phyloP scores from a whole-genome alignment of 306 rosid genomes.

The Citrullus amarus region DNA sequence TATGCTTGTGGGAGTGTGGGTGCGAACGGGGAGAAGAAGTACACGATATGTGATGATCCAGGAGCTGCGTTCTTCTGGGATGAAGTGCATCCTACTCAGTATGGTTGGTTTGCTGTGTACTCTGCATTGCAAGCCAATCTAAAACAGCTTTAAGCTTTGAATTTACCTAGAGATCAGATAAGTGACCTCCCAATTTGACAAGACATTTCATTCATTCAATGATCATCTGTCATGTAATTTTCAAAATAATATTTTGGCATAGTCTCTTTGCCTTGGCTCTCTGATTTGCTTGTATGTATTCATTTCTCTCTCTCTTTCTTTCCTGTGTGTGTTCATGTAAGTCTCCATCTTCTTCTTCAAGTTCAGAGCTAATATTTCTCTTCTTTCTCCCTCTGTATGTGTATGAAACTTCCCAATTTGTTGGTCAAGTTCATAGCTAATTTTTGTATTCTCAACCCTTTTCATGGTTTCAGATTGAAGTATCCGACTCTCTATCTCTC shows the following conservation, averaged over 20 bases:
- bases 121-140: constrained; percentile 24
- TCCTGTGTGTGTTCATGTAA: not conserved
- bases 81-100: constrained; percentile 56
- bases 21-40: constrained; percentile 33
- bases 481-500: not conserved
- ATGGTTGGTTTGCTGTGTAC: constrained; percentile 75
- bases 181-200: not conserved
- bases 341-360: not conserved
- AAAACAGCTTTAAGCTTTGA: constrained; percentile 9
- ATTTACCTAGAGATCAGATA: not conserved
- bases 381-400: not conserved
- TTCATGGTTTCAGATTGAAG: not conserved
- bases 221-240: not conserved
- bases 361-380: not conserved
- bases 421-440: not conserved
- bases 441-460: not conserved
- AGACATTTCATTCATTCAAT: constrained; percentile 8
- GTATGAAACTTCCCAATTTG: not conserved
- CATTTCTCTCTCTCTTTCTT: not conserved
- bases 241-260: constrained; percentile 5
- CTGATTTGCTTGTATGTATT: not conserved
- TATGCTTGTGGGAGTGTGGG: constrained; percentile 57
- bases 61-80: constrained; percentile 82
- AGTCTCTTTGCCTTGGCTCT: not conserved
- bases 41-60: constrained; percentile 47